Conservation (phyloP, 306 rosid species). For the Acacia confusa region DNA sequence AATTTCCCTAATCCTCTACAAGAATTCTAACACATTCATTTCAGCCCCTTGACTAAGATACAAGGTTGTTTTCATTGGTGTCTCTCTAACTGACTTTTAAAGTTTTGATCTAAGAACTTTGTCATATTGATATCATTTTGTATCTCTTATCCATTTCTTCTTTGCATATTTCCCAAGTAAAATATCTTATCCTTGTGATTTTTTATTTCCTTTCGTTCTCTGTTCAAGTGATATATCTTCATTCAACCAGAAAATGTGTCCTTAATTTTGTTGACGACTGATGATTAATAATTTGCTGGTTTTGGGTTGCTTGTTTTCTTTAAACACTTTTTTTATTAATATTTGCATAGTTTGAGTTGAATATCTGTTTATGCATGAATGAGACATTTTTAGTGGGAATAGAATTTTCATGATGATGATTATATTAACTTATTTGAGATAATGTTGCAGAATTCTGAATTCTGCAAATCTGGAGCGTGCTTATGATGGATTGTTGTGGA, state of each 20-base stretch:
- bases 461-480: conserved; percentile 76
- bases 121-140: background rate
- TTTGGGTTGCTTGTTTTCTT: background rate
- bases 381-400: background rate
- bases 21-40: no score
- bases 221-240: background rate
- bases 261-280: background rate
- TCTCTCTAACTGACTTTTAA: background rate
- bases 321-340: background rate
- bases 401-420: conserved; percentile 20
- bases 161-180: background rate
- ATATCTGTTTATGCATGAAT: background rate
- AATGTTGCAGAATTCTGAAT: conserved; percentile 75
- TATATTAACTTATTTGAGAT: conserved; percentile 32
- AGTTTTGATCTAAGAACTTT: background rate
- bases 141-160: background rate
- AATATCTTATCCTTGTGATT: background rate
- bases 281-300: background rate
- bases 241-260: background rate
- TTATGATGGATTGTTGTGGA: conserved; percentile 67
- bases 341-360: background rate
- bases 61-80: background rate
- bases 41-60: background rate
- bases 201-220: background rate
- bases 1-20: no score